A percentile compares a stretch with the other conserved stretches of the same genome.
Evolutionary conservation across 176 grass and related monocot species (phyloP).

Genomic region (Carex pumila): DNA sequence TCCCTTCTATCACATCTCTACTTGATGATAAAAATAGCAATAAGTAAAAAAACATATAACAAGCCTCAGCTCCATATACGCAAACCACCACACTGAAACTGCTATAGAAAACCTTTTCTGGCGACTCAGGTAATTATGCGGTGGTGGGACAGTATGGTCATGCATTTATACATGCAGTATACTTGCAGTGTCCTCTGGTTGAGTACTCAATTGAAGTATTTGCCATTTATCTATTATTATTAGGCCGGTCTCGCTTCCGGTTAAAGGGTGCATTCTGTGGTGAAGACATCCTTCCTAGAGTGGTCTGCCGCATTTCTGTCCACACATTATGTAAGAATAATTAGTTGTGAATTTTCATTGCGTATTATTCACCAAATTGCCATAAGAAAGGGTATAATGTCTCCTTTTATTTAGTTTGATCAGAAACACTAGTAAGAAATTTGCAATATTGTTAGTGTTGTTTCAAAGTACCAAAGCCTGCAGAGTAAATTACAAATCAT

Average conservation of each 20-base stretch:
- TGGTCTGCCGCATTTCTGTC: constrained; percentile 70
- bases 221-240: neutral
- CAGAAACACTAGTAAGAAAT: neutral
- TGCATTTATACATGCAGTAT: constrained; percentile 7
- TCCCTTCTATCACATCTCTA: neutral
- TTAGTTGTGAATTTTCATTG: constrained; percentile 14
- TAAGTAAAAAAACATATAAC: neutral
- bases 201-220: constrained; percentile 6
- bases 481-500: neutral
- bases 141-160: neutral
- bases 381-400: neutral
- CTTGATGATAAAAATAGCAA: neutral
- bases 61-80: neutral
- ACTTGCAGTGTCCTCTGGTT: neutral
- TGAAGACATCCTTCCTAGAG: constrained; percentile 60
- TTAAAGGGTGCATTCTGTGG: constrained; percentile 37
- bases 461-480: neutral
- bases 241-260: constrained; percentile 44
- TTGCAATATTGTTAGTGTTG: neutral
- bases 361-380: neutral
- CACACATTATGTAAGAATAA: constrained; percentile 2
- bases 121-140: neutral
- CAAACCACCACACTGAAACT: neutral
- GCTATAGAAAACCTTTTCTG: neutral
- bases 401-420: neutral